Evolutionary conservation across 106 monocot genomes (phyloP).

Genomic region (Amphibolis antarctica): DNA sequence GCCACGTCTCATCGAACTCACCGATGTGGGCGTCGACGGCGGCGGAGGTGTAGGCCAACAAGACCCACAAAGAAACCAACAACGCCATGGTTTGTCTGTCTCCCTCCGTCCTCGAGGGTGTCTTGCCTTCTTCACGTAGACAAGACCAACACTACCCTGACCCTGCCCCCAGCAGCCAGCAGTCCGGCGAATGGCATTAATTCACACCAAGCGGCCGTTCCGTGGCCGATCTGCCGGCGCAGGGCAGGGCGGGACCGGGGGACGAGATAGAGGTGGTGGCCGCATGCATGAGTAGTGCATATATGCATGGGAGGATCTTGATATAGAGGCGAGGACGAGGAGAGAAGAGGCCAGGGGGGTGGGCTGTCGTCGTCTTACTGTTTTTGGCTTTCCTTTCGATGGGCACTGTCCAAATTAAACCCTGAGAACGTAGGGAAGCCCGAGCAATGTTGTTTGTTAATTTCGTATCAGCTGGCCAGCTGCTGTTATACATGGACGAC

Average conservation of each 20-base stretch:
- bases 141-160: background rate
- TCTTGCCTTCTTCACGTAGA: background rate
- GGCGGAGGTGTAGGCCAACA: background rate
- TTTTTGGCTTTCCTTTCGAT: background rate
- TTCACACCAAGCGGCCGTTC: too few species aligned
- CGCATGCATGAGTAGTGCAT: background rate
- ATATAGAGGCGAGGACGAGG: background rate
- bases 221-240: too few species aligned
- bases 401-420: background rate
- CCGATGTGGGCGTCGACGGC: constrained; percentile 7
- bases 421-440: too few species aligned
- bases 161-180: too few species aligned
- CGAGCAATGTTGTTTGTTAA: too few species aligned
- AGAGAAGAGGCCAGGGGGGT: background rate
- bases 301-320: background rate
- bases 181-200: background rate
- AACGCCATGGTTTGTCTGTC: background rate
- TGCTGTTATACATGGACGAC: too few species aligned
- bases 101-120: too few species aligned
- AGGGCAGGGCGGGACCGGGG: background rate
- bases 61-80: background rate
- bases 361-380: background rate
- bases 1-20: constrained; percentile 44
- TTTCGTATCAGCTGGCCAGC: too few species aligned
- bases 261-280: background rate